A percentile compares a stretch with the other conserved stretches of the same genome.
phyloP scores from a whole-genome alignment of 306 rosid species.

The Hippophae rhamnoides region DNA sequence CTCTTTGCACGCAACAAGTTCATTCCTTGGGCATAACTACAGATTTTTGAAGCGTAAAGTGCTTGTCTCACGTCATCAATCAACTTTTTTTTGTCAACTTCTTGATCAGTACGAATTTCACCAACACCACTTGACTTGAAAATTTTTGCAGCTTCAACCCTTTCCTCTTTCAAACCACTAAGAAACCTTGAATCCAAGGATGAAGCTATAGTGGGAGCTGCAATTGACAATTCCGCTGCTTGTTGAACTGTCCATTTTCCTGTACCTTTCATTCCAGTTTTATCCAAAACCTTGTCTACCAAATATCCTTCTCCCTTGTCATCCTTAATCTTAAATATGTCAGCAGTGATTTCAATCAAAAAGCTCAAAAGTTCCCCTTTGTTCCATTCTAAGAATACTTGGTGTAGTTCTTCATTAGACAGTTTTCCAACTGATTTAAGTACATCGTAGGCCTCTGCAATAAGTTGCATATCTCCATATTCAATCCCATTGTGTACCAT shows the following conservation, averaged over 20 bases:
- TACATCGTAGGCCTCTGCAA: slow-evolving; percentile 32
- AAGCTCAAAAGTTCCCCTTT: slow-evolving; percentile 34
- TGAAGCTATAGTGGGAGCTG: slow-evolving; percentile 65
- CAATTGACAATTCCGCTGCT: slow-evolving; percentile 71
- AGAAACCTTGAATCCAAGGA: slow-evolving; percentile 64
- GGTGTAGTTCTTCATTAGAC: slow-evolving; percentile 30
- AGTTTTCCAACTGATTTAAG: slow-evolving; percentile 29
- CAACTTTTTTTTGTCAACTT: slow-evolving; percentile 50
- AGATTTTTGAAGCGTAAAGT: slow-evolving; percentile 68
- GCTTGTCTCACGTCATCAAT: slow-evolving; percentile 77
- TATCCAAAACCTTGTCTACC: slow-evolving; percentile 74
- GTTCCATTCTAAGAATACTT: slow-evolving; percentile 31
- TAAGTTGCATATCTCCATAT: slow-evolving; percentile 35
- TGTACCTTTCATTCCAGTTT: slow-evolving; percentile 76
- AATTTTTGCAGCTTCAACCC: slow-evolving; percentile 37
- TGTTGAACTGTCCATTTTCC: slow-evolving; percentile 87
- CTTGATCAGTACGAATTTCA: slow-evolving; percentile 18
- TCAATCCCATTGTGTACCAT: slow-evolving; percentile 34
- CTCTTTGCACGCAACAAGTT: slow-evolving; percentile 71
- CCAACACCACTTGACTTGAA: slow-evolving; percentile 17
- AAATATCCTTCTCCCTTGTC: slow-evolving; percentile 47
- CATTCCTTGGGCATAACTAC: slow-evolving; percentile 85
- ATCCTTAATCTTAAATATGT: slow-evolving; percentile 61
- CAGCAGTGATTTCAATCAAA: slow-evolving; percentile 38
- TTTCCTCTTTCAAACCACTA: slow-evolving; percentile 73